phyloP scores from a whole-genome alignment of 2,329 filamentous ascomycete genomes.

The Decorospora gaudefroyi region DNA sequence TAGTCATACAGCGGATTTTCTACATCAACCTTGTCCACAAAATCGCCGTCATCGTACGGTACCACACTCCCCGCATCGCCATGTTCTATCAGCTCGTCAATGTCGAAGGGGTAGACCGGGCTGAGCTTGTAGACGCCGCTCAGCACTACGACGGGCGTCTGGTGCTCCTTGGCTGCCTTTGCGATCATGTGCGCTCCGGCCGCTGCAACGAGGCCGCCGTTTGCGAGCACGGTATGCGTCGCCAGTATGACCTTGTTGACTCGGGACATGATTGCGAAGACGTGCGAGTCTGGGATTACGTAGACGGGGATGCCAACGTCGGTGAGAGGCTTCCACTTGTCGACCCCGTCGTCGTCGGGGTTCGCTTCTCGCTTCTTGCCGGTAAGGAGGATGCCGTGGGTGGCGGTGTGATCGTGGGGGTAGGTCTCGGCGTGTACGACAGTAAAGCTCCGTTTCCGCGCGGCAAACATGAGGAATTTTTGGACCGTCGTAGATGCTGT shows the following conservation, averaged over 20 bases:
- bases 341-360: slow-evolving; percentile 58
- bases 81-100: slow-evolving; percentile 81
- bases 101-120: slow-evolving; percentile 83
- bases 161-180: slow-evolving; percentile 78
- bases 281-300: slow-evolving; percentile 78
- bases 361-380: slow-evolving; percentile 55
- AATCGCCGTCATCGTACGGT: slow-evolving; percentile 74
- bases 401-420: slow-evolving; percentile 68
- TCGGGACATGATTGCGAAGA: slow-evolving; percentile 92
- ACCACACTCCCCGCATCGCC: slow-evolving; percentile 79
- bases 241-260: slow-evolving; percentile 95
- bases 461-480: slow-evolving; percentile 84
- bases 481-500: slow-evolving; percentile 86
- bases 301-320: slow-evolving; percentile 81
- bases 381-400: slow-evolving; percentile 63
- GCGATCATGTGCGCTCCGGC: slow-evolving; percentile 84
- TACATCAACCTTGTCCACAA: slow-evolving; percentile 78
- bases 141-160: slow-evolving; percentile 84
- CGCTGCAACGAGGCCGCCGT: slow-evolving; percentile 82
- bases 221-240: slow-evolving; percentile 83
- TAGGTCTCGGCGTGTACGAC: slow-evolving; percentile 79
- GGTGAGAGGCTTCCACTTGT: slow-evolving; percentile 75
- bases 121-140: slow-evolving; percentile 93
- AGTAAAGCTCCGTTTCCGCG: slow-evolving; percentile 87
- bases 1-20: slow-evolving; percentile 82